A percentile compares a stretch with the other conserved stretches of the same genome.
phyloP scores from a whole-genome alignment of 2,329 filamentous ascomycete genomes.

The Orbilia blumenaviensis region DNA sequence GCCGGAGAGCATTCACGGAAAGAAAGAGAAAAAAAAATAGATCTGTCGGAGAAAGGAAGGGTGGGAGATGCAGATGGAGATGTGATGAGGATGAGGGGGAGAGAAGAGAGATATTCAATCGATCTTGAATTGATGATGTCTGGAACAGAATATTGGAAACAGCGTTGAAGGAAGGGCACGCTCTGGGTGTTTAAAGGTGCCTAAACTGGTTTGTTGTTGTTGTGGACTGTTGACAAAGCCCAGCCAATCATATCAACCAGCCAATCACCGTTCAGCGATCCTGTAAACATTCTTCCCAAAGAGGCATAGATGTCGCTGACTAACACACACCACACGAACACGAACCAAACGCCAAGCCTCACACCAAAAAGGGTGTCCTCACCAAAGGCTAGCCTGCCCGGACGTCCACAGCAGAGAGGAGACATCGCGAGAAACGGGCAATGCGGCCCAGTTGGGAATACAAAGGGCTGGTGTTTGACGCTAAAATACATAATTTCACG shows the following conservation, averaged over 20 bases:
- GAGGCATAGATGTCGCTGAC: conserved; percentile 30
- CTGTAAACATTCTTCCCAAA: conserved; percentile 41
- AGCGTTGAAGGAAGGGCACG: conserved; percentile 29
- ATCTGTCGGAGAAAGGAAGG: conserved; percentile 40
- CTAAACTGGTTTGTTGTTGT: conserved; percentile 52
- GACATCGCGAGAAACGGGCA: conserved; percentile 20
- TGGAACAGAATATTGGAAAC: conserved; percentile 26
- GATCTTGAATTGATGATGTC: conserved; percentile 51
- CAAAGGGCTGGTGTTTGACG: conserved; percentile 23
- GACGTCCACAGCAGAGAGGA: neutral
- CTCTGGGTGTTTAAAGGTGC: conserved; percentile 39
- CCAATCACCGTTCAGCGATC: conserved; percentile 18
- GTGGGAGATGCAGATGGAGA: conserved; percentile 29
- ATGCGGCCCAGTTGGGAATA: conserved; percentile 41
- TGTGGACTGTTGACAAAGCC: conserved; percentile 43
- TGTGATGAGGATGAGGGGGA: conserved; percentile 31
- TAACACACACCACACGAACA: conserved; percentile 51
- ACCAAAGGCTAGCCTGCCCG: neutral
- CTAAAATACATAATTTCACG: conserved; percentile 13
- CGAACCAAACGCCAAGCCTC: too few relatives aligned
- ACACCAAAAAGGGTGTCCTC: too few relatives aligned
- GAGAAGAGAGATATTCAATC: conserved; percentile 46
- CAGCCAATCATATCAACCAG: neutral
- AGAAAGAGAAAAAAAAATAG: too few relatives aligned
- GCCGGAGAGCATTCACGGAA: neutral